phyloP scores from a whole-genome alignment of 2,329 filamentous ascomycete genomes.

The Calonectria pauciramosa region DNA sequence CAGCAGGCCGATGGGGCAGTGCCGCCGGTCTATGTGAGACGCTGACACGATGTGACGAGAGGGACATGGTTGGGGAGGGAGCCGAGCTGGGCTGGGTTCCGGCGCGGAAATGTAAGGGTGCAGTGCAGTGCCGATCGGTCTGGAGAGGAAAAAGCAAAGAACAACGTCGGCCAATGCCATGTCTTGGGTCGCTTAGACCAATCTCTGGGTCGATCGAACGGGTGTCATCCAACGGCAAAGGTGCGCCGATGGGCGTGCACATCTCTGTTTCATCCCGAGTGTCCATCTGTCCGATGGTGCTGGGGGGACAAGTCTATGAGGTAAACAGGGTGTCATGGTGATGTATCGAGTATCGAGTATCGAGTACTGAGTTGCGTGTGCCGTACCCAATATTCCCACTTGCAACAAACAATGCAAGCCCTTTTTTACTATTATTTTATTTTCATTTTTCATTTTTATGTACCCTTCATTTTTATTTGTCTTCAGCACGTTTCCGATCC shows the following conservation, averaged over 20 bases:
- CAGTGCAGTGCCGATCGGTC: background rate
- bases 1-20: background rate
- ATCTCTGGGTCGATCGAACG: background rate
- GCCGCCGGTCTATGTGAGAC: background rate
- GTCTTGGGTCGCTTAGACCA: background rate
- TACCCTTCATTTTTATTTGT: background rate
- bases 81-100: background rate
- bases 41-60: background rate
- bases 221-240: background rate
- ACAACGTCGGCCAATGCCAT: background rate
- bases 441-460: background rate
- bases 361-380: too few relatives aligned
- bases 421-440: too few relatives aligned
- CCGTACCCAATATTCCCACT: background rate
- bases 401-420: background rate
- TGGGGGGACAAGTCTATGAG: constrained; percentile 5
- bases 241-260: background rate
- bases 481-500: background rate
- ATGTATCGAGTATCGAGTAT: too few relatives aligned
- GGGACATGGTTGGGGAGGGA: background rate
- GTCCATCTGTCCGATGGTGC: constrained; percentile 28
- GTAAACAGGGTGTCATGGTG: background rate
- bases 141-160: background rate
- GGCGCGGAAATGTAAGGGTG: background rate
- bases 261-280: background rate